Conservation (phyloP, 1,284 basidiomycete species). For the Volvariella surrecta region DNA sequence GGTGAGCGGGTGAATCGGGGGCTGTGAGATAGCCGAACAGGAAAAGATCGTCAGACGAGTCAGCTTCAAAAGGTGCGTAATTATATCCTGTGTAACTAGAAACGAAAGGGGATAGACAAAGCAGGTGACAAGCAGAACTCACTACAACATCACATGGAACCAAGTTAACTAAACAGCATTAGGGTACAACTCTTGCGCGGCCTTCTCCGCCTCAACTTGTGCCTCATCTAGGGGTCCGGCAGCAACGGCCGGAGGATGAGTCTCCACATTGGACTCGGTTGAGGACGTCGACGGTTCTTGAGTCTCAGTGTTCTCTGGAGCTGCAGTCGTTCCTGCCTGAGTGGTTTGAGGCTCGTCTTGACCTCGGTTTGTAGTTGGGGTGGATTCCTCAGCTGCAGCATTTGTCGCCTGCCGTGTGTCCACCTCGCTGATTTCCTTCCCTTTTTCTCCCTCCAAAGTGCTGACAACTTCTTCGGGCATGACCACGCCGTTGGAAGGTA, state of each 20-base stretch:
- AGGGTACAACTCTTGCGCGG: constrained; percentile 49
- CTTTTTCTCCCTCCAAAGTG: constrained; percentile 6
- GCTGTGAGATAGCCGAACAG: too few species aligned
- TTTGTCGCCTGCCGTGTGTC: constrained; percentile 7
- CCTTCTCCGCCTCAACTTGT: constrained; percentile 42
- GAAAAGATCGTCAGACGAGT: too few species aligned
- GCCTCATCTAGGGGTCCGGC: constrained; percentile 37
- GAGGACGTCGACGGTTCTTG: constrained; percentile 2
- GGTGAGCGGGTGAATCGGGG: too few species aligned
- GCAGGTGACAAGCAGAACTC: too few species aligned
- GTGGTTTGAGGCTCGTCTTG: not conserved
- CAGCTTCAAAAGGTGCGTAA: too few species aligned
- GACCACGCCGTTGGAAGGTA: not conserved
- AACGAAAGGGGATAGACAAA: too few species aligned
- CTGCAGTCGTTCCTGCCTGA: not conserved
- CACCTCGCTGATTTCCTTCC: constrained; percentile 5
- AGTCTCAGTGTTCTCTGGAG: not conserved
- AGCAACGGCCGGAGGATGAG: constrained; percentile 11
- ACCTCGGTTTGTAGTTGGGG: not conserved
- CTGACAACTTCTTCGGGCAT: constrained; percentile 1
- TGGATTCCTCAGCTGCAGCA: constrained; percentile 4
- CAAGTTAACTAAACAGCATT: constrained; percentile 15
- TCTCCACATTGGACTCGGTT: constrained; percentile 2
- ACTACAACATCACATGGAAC: too few species aligned
- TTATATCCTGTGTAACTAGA: too few species aligned